A percentile compares a stretch with the other conserved stretches of the same genome.
Evolutionary conservation across 2,329 filamentous ascomycete genomes (phyloP).

Genomic region (Trichoderma sp.): DNA sequence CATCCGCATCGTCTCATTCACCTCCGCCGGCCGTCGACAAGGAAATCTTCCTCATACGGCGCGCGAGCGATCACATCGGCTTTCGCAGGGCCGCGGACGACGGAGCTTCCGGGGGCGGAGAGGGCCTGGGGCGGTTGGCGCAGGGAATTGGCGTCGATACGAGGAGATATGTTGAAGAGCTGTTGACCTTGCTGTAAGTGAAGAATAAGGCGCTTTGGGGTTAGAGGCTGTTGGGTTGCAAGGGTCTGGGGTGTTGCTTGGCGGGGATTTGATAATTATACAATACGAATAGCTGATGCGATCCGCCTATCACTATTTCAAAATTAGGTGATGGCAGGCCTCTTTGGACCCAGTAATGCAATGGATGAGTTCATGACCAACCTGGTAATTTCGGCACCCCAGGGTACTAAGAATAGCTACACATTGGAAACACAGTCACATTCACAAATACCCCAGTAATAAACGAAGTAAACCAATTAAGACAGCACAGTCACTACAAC

Average conservation of each 20-base stretch:
- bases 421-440: no score
- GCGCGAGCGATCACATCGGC: slow-evolving; percentile 54
- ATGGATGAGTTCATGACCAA: not conserved
- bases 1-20: not conserved
- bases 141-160: slow-evolving; percentile 78
- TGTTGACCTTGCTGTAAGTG: slow-evolving; percentile 55
- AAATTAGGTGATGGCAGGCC: not conserved
- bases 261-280: not conserved
- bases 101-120: slow-evolving; percentile 44
- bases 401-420: not conserved
- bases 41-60: slow-evolving; percentile 60
- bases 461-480: not conserved
- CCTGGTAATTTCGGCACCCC: not conserved
- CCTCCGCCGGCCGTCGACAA: slow-evolving; percentile 39
- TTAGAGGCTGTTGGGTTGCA: not conserved
- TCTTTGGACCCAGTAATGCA: not conserved
- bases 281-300: not conserved
- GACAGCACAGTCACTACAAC: not conserved
- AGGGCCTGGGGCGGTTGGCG: slow-evolving; percentile 58
- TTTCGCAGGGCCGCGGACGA: slow-evolving; percentile 39
- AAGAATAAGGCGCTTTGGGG: not conserved
- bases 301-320: not conserved
- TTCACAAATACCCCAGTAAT: no score
- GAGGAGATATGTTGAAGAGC: slow-evolving; percentile 68
- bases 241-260: not conserved